Base-by-base conservation (phyloP, 1,139 yeast species). In the Magnusiomyces starmeri region DNA sequence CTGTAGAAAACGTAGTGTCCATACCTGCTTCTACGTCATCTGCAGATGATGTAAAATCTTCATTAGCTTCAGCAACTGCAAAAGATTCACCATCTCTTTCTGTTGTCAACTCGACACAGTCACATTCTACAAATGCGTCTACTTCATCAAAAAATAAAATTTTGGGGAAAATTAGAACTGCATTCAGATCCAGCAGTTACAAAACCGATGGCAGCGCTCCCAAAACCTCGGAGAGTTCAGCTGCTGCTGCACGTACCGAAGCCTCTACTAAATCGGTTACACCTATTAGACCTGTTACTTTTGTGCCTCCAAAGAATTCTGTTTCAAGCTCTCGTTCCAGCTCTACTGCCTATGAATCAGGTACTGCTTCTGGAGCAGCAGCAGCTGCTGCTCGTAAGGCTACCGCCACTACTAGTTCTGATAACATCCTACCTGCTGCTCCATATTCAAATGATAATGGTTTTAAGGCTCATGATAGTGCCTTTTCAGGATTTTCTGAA, bases 401-500 rank as follows among this genome's bases (percentile, higher is more conserved):
- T 9, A 22, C 27, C 24, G 45, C 45, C 3, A 48, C 48, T 20
- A 41, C 45, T 4, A 12, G 25, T 18, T n/a, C 51, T 10, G 21
- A 44, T 14, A 16, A 46, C 3, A 40, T 49, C 8, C 34, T 51
- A 2, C 25, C 50, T 2, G 25, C 52, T 12, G 53, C 47, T 26
- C 43, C 51, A n/a, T 34, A 9, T 18, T 18, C 20, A 40, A 29
- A 27, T 14, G 44, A 50, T 32, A 43, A 46, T 10, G 27, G n/a
- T 2, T 46, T 18, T n/a, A 43, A 37, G 20, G 41, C 51, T 16
- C 22, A 14, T 14, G 43, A 51, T 12, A 39, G 55, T 2, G 52
- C 55, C 9, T 54, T 54, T 32, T 54, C 57, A 20, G 57, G 57
- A 3, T 54, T 54, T 48, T 54, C 57, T 12, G 54, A 54, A 46